Base-by-base conservation (phyloP, 352 stramenopile species). In the Globisporangium megalacanthum region DNA sequence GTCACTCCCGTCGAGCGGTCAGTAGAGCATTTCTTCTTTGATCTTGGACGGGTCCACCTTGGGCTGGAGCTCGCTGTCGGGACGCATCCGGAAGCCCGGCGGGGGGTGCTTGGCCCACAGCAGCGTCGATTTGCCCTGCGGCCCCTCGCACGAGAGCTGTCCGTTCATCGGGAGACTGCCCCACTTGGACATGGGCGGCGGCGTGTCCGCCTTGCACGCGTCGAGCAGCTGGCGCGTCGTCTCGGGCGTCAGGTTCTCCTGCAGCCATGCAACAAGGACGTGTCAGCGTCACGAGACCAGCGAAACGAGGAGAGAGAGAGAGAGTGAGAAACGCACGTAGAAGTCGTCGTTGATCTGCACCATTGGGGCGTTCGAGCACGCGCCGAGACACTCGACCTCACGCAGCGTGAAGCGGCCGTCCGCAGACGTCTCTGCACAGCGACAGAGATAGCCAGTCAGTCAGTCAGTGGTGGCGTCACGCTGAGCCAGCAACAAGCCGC, bases 291-390 rank as follows among this genome's bases (percentile, higher is more conserved):
- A 17, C 9, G 6, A 37, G 35, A 22, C 2, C 17, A 47, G 42
- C 6, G 15, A 52, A 44, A 58, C 35, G 25, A 29, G 25, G 25
- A 29, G 25, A 29, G 25, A 29, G 25, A 29, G 25, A 29, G 25
- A 29, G 25, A 29, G 25, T 29, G 25, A 29, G 25, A 29, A 29
- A 75, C 64, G 58, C 56, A 80, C 70, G 66, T 95, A 92, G 59
- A 98, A 99, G 79, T 99, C 96, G 79, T 99, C 96, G 77, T 99
- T 99, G 67, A 99, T 95, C 86, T 99, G 97, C 49, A 99, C 85
- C 97, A 99, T 99, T 52, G 97, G 97, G 9, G 97, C 97, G 82
- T 99, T 99, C 6, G 97, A 89, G 80, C 97, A 99, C 7, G 97
- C 94, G 52, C 97, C 97, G 37, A 99, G 86, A 77, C 97, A 99